Evolutionary conservation across 306 rosid genomes (phyloP).

Genomic region (Senna siamea): DNA sequence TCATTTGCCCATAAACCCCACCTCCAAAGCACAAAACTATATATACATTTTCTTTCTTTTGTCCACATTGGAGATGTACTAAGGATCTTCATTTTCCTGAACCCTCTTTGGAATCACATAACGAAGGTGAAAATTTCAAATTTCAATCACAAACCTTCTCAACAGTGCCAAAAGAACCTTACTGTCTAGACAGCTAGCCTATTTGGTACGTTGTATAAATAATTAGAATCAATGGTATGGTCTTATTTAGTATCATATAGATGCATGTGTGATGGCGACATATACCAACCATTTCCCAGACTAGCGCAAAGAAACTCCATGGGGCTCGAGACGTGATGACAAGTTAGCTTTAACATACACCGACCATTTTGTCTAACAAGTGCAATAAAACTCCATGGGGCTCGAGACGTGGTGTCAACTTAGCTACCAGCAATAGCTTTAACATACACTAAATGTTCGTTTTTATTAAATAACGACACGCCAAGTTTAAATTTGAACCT

Average conservation of each 20-base stretch:
- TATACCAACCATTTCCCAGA: conserved; percentile 16
- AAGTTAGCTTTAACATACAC: neutral
- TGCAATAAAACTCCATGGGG: conserved; percentile 5
- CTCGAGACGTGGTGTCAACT: conserved; percentile 15
- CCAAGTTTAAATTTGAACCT: neutral
- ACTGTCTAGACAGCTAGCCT: conserved; percentile 41
- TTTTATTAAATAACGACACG: neutral
- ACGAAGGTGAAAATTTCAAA: conserved; percentile 8
- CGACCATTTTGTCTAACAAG: conserved; percentile 9
- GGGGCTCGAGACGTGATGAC: conserved; percentile 18
- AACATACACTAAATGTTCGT: neutral
- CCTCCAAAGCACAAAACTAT: neutral
- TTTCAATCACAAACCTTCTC: neutral
- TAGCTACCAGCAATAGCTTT: neutral
- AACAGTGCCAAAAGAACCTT: conserved; percentile 21
- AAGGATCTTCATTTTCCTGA: neutral
- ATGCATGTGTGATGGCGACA: conserved; percentile 13
- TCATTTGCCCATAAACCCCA: conserved; percentile 18
- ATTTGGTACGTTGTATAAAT: conserved; percentile 16
- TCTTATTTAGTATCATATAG: neutral
- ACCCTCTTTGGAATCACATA: neutral
- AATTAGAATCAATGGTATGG: neutral
- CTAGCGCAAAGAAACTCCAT: neutral
- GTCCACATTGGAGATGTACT: neutral
- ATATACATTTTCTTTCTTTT: neutral